Evolutionary conservation across 208 protist species (phyloP).

Genomic region (Crithidia fasciculata): DNA sequence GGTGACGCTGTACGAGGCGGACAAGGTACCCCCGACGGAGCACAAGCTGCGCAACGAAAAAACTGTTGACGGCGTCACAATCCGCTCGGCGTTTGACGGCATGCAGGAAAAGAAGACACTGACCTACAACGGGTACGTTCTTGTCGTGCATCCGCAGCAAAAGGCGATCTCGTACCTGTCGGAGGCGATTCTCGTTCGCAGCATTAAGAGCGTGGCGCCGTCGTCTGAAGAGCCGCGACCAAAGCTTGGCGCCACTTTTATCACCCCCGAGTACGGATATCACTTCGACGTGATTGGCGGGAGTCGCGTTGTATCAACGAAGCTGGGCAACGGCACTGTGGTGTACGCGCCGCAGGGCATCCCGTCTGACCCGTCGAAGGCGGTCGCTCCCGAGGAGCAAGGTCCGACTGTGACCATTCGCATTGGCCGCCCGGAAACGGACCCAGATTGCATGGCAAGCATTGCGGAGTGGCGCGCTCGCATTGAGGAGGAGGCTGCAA

Average conservation of each 20-base stretch:
- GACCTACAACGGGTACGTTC: constrained; percentile 51
- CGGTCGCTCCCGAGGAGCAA: constrained; percentile 40
- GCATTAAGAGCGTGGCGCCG: constrained; percentile 54
- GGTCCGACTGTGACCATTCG: constrained; percentile 79
- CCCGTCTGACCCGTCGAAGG: constrained; percentile 40
- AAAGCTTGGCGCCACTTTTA: constrained; percentile 48
- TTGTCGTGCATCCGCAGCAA: constrained; percentile 67
- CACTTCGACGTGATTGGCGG: constrained; percentile 55
- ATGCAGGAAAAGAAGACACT: constrained; percentile 57
- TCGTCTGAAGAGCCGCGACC: constrained; percentile 43
- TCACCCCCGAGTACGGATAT: constrained; percentile 68
- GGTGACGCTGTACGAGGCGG: constrained; percentile 51
- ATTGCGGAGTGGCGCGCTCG: constrained; percentile 70
- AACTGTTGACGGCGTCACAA: constrained; percentile 51
- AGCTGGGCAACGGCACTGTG: constrained; percentile 69
- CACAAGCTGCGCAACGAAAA: constrained; percentile 54
- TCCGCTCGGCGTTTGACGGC: constrained; percentile 59
- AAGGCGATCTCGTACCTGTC: constrained; percentile 64
- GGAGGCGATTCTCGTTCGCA: constrained; percentile 39
- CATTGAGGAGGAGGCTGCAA: constrained; percentile 57
- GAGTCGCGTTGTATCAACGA: constrained; percentile 65
- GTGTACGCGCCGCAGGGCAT: constrained; percentile 70
- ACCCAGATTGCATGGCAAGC: constrained; percentile 72
- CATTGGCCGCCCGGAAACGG: constrained; percentile 62
- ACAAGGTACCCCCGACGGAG: constrained; percentile 37